phyloP scores from a whole-genome alignment of 2,329 filamentous ascomycete species.

The Xylaria sp. region DNA sequence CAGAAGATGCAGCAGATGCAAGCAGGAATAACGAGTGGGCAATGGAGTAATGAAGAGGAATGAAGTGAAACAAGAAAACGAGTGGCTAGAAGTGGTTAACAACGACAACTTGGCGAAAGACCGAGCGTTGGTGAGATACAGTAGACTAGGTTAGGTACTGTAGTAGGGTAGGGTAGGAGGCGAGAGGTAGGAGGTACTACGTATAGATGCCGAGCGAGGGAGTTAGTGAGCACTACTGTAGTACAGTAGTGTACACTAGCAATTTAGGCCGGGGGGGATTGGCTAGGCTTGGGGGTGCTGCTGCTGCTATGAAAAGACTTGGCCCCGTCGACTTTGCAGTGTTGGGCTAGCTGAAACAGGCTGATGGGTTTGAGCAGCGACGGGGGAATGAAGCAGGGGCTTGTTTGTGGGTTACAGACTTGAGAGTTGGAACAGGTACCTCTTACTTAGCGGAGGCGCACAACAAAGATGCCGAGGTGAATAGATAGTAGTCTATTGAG shows the following conservation, averaged over 20 bases:
- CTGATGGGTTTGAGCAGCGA: slow-evolving; percentile 52
- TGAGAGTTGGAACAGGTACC: not conserved
- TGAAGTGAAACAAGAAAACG: slow-evolving; percentile 31
- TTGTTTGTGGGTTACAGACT: slow-evolving; percentile 26
- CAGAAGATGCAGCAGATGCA: not conserved
- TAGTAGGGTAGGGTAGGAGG: no score
- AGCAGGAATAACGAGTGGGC: slow-evolving; percentile 13
- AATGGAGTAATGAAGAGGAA: slow-evolving; percentile 10
- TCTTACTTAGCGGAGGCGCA: not conserved
- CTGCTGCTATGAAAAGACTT: slow-evolving; percentile 41
- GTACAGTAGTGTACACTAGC: not conserved
- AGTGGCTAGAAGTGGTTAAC: slow-evolving; percentile 27
- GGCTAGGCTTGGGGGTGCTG: slow-evolving; percentile 18
- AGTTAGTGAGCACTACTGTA: not conserved
- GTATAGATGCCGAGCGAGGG: slow-evolving; percentile 30
- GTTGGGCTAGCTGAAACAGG: slow-evolving; percentile 52
- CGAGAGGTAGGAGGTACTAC: no score
- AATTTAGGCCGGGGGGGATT: slow-evolving; percentile 13
- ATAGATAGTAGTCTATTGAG: not conserved
- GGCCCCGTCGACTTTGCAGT: slow-evolving; percentile 39
- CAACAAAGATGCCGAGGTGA: not conserved
- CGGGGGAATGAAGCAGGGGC: slow-evolving; percentile 46
- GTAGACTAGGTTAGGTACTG: no score
- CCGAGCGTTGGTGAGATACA: slow-evolving; percentile 32
- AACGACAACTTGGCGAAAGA: slow-evolving; percentile 29